A percentile compares a stretch with the other conserved stretches of the same genome.
These are phyloP conservation scores for Leccinum solheimii DNA, from an alignment of 1,284 basidiomycete genomes.

Conservation along the genomic window DNA sequence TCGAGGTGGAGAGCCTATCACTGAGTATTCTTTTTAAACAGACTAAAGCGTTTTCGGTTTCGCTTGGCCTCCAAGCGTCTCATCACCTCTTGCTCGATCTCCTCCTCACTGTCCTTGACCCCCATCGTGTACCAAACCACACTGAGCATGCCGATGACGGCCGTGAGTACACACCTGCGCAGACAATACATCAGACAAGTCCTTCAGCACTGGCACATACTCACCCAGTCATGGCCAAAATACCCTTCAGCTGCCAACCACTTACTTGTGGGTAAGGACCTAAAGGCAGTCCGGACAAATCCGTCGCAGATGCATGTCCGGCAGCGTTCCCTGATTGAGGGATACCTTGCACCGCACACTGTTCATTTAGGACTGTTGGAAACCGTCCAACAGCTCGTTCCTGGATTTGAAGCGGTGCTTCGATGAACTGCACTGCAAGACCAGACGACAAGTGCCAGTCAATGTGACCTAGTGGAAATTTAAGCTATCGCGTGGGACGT, in stretches of 20 bases:
- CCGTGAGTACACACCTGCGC: constrained; percentile 72
- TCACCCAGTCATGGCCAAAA: constrained; percentile 80
- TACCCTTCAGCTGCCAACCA: constrained; percentile 82
- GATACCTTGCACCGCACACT: constrained; percentile 66
- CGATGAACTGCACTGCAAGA: constrained; percentile 76
- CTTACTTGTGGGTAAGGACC: constrained; percentile 72
- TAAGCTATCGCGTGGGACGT: background rate
- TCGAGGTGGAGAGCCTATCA: constrained; percentile 7
- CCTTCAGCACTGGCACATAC: constrained; percentile 12
- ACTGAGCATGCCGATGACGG: constrained; percentile 75
- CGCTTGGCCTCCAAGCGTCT: constrained; percentile 56
- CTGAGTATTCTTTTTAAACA: constrained; percentile 17
- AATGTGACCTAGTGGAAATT: constrained; percentile 58
- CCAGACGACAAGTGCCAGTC: constrained; percentile 83
- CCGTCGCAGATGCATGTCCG: constrained; percentile 61
- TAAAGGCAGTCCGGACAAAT: constrained; percentile 59
- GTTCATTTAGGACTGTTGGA: constrained; percentile 60
- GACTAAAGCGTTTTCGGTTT: constrained; percentile 38
- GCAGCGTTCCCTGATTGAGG: constrained; percentile 79
- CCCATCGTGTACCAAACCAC: constrained; percentile 84
- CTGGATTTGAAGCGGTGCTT: constrained; percentile 69
- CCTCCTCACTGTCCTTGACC: constrained; percentile 66
- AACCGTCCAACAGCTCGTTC: constrained; percentile 39
- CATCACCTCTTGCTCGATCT: constrained; percentile 72
- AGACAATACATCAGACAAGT: background rate